Conservation (phyloP, 441 rosid species). For the Erysimum cheiri region DNA sequence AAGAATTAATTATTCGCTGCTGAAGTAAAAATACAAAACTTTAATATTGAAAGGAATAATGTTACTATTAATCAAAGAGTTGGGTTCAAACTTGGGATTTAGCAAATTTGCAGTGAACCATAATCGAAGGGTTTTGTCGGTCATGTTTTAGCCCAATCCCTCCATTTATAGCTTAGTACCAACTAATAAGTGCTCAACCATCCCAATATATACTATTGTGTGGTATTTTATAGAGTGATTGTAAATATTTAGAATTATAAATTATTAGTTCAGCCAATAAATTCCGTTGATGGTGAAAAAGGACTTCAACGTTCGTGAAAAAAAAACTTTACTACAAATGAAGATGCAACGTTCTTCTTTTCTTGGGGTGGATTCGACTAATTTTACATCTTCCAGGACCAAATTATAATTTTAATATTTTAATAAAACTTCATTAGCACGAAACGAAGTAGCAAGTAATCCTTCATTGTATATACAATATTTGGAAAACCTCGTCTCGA, state of each 20-base stretch:
- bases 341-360: neutral
- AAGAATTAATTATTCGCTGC: slow-evolving; percentile 33
- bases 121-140: slow-evolving; percentile 36
- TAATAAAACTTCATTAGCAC: neutral
- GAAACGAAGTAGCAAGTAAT: neutral
- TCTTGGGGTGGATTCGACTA: neutral
- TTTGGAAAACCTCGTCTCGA: neutral
- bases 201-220: neutral
- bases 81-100: slow-evolving; percentile 37
- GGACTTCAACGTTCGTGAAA: neutral
- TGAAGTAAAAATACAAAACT: neutral
- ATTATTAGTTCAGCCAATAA: neutral
- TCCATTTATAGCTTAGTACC: slow-evolving; percentile 7
- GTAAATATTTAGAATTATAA: neutral
- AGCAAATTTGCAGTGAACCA: slow-evolving; percentile 28
- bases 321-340: neutral
- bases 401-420: neutral
- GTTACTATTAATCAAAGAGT: slow-evolving; percentile 21
- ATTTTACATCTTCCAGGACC: neutral
- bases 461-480: neutral
- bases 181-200: slow-evolving; percentile 9
- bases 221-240: neutral
- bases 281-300: neutral
- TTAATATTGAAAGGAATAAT: slow-evolving; percentile 13
- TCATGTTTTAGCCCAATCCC: slow-evolving; percentile 33